Evolutionary conservation across 345 rosid genomes (phyloP), one percentile per base, ranked within the genome.

Genomic region (Sisymbrium irio): DNA sequence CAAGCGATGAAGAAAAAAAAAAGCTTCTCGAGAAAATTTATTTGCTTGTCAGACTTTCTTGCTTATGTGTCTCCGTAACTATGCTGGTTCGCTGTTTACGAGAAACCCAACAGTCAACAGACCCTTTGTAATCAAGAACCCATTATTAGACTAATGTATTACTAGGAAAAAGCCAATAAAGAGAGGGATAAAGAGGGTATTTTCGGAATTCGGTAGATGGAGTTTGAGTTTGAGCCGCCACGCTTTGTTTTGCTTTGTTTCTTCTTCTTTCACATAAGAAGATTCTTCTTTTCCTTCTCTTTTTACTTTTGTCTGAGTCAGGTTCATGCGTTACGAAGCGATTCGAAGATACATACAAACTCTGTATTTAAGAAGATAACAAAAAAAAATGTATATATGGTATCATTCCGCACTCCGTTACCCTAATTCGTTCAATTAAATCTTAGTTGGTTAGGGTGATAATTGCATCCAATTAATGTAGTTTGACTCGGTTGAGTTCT

Each of bases 221-320:
- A 39, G 19, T 20, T 55, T 35, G 58, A 40, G 55, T 30, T 39
- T 50, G 10, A 64, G 77, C 71, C 71, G 57, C 70, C 77, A 73
- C 56, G 77, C 47, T 63, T 63, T 20, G 63, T 20, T 62, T 55
- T 20, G 63, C 32, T 62, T 55, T 7, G 19, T 40, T 53, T 17
- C 20, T 15, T 33, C 41, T 17, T 22, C 74, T 46, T 14, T 32
- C 67, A n/a, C 59, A 59, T 6, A 35, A 59, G 58, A 59, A 59
- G 58, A 59, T 60, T 71, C 56, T 53, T 64, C 56, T 42, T 32
- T 32, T 4, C 33, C 33, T 18, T 72, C 39, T 10, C 7, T 47
- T 45, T 46, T 40, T 45, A 35, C 47, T 69, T 32, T 32, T 32
- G 28, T 57, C 56, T 14, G 56, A 32, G 55, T 7, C 8, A 10